phyloP scores from a whole-genome alignment of 1,284 basidiomycete genomes.

The Ustilago esculenta region DNA sequence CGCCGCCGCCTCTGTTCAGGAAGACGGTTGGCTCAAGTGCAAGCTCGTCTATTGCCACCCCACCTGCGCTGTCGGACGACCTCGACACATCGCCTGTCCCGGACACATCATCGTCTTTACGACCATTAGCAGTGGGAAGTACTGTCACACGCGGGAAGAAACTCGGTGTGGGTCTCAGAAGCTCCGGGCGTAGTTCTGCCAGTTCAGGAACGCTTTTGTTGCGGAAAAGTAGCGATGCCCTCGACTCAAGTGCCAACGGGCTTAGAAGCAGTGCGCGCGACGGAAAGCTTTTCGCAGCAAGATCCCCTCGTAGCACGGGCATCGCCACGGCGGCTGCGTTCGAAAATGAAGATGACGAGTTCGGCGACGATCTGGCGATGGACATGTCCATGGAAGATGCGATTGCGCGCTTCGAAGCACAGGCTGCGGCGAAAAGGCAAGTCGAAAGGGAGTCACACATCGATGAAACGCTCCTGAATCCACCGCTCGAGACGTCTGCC shows the following conservation, averaged over 20 bases:
- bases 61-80: constrained; percentile 6
- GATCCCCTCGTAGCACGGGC: constrained; percentile 22
- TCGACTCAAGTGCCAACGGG: neutral
- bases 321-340: constrained; percentile 12
- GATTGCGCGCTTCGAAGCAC: constrained; percentile 16
- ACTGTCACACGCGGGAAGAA: constrained; percentile 13
- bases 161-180: constrained; percentile 21
- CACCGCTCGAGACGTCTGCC: neutral
- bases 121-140: constrained; percentile 9
- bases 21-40: neutral
- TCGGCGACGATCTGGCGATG: constrained; percentile 15
- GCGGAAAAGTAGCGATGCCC: constrained; percentile 18
- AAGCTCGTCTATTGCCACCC: neutral
- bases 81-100: constrained; percentile 6
- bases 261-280: constrained; percentile 1
- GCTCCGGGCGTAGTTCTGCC: constrained; percentile 15
- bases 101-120: constrained; percentile 17
- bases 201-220: constrained; percentile 16
- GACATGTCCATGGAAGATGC: constrained; percentile 31
- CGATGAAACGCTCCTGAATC: neutral
- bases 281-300: neutral
- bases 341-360: constrained; percentile 26
- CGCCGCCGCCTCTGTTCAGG: too few species aligned
- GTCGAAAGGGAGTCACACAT: neutral
- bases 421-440: constrained; percentile 10